A percentile compares a stretch with the other conserved stretches of the same genome.
These are phyloP conservation scores for Mucor racemosus DNA, from an alignment of 371 early-diverging fungal genomes.

Conservation along the genomic window DNA sequence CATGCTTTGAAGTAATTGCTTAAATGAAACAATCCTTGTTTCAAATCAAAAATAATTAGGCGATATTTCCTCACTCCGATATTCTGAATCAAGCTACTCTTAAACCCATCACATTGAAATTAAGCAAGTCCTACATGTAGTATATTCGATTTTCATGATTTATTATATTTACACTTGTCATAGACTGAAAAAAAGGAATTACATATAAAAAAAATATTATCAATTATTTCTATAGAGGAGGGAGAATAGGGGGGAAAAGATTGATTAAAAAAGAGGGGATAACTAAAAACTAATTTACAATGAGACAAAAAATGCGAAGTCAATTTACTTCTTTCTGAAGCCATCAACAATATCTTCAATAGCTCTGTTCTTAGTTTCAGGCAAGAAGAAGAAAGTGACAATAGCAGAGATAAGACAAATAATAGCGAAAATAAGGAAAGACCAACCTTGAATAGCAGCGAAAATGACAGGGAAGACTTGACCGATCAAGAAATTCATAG, in stretches of 20 bases:
- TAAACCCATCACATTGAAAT: background rate
- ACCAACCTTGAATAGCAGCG: slow-evolving; percentile 61
- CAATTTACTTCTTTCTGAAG: slow-evolving; percentile 15
- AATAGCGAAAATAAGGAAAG: slow-evolving; percentile 70
- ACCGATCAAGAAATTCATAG: slow-evolving; percentile 57
- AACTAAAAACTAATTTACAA: slow-evolving; percentile 5
- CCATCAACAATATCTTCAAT: slow-evolving; percentile 41
- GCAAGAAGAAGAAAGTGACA: slow-evolving; percentile 50
- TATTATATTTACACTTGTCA: background rate
- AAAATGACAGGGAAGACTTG: slow-evolving; percentile 67
- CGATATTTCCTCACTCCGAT: background rate
- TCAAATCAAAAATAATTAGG: too few relatives aligned
- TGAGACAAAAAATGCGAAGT: background rate
- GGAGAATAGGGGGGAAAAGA: background rate
- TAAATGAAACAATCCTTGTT: too few relatives aligned
- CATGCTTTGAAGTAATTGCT: too few relatives aligned
- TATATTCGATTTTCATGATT: background rate
- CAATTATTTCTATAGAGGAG: slow-evolving; percentile 1
- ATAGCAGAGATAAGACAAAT: slow-evolving; percentile 32
- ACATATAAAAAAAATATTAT: background rate
- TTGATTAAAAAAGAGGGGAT: background rate
- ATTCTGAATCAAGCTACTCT: background rate
- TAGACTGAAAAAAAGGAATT: background rate
- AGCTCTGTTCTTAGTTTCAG: slow-evolving; percentile 63
- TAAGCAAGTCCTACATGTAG: too few relatives aligned